Base-by-base conservation (phyloP, 2,329 filamentous ascomycete genomes). In the Colletotrichum simmondsii region DNA sequence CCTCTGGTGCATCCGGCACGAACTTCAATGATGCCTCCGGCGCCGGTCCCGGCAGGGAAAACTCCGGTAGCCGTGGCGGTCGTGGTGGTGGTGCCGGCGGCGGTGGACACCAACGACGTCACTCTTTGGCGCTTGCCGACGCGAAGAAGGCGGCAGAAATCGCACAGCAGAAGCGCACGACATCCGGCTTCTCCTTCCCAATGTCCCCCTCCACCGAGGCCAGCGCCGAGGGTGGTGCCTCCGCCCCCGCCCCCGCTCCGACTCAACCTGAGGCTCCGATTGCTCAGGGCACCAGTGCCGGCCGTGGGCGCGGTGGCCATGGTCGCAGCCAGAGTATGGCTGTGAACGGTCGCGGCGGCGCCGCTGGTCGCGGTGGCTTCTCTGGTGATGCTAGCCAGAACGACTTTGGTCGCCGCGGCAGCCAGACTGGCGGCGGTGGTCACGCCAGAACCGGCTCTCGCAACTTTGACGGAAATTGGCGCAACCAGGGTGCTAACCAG, bases 391-490 rank as follows among this genome's bases (percentile, higher is more conserved):
- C 85, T 58, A 78, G 83, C 49, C 81, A 80, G 57, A 80, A 76
- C 74, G 94, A 97, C 76, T 93, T 95, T 80, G 88, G 91, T 77
- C 92, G 94, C 74, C 93, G 94, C 77, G 72, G 74, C 28, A 74
- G 65, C 72, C 60, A 68, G 42, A 70, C 60, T 49, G 42, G 42
- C 57, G 92, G 93, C 77, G 94, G 93, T 54, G 93, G 94, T 69
- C 97, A 99, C 81, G 92, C 90, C 75, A 91, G 97, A 74, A 93
- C 92, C 37, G 91, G 91, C 12, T 99, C 97, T 28, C 92, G 97
- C 75, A 99, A 98, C 84, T 98, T 98, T 80, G 97, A 99, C 77
- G 92, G 95, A 78, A 99, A 99, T 84, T 99, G 97, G 97, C 94
- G 97, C 78, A 97, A 95, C 79, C 95, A 94, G 77, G 79, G 79